Conservation (phyloP, 2,329 filamentous ascomycete genomes). For the Hymenoscyphus salicellus region DNA sequence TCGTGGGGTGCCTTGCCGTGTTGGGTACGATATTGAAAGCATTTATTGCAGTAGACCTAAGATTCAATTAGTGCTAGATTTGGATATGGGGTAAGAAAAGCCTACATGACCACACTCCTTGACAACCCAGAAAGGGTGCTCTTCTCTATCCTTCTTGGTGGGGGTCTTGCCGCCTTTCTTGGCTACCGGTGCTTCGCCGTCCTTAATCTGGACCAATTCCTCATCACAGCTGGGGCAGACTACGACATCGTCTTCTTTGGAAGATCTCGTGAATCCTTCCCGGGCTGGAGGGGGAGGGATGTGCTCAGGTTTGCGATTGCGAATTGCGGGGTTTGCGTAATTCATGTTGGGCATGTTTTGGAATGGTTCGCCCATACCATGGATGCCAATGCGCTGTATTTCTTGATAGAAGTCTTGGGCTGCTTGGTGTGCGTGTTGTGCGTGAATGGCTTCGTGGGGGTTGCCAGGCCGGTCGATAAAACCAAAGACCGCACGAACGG, state of each 20-base stretch:
- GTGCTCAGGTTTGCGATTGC: constrained; percentile 31
- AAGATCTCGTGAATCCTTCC: constrained; percentile 77
- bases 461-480: constrained; percentile 7
- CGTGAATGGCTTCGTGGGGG: background rate
- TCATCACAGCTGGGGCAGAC: constrained; percentile 84
- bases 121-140: constrained; percentile 88
- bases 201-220: constrained; percentile 70
- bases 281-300: constrained; percentile 50
- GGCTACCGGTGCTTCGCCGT: constrained; percentile 35
- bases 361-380: background rate
- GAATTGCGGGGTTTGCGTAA: constrained; percentile 26
- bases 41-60: constrained; percentile 62
- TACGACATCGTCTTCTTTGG: constrained; percentile 67
- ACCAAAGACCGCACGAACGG: background rate
- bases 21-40: constrained; percentile 53
- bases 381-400: background rate
- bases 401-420: constrained; percentile 5
- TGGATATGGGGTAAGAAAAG: constrained; percentile 19
- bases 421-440: background rate
- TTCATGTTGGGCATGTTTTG: constrained; percentile 30
- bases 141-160: constrained; percentile 51
- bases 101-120: constrained; percentile 89
- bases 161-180: constrained; percentile 47
- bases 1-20: constrained; percentile 33
- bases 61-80: constrained; percentile 18